These are phyloP conservation scores for Hondaea fermentalgiana DNA, from an alignment of 108 stramenopile species.

Conservation along the genomic window DNA sequence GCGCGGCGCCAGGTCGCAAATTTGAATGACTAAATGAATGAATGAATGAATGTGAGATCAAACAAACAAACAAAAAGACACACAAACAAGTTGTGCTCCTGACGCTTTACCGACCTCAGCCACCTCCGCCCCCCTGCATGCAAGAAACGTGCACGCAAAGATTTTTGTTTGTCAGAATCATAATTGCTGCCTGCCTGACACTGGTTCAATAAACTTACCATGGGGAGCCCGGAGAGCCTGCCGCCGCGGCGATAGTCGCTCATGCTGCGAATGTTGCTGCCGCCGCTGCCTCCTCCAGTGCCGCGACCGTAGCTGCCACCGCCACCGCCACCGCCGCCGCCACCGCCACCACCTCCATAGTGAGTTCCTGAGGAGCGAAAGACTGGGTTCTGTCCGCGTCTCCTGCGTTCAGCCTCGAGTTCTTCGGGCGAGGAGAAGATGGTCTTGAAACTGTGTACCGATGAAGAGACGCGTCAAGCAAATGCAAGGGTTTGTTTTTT, in stretches of 20 bases:
- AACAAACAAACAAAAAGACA: too few relatives aligned
- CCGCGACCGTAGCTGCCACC: too few relatives aligned
- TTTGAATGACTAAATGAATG: too few relatives aligned
- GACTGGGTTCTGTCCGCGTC: not conserved
- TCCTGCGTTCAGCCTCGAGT: not conserved
- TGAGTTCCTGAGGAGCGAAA: not conserved
- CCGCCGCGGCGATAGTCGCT: not conserved
- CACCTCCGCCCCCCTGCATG: not conserved
- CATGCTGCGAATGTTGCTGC: not conserved
- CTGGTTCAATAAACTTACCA: not conserved
- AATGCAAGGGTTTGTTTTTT: not conserved
- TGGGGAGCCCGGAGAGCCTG: not conserved
- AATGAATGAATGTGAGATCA: too few relatives aligned
- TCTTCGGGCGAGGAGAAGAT: not conserved
- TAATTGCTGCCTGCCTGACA: too few relatives aligned
- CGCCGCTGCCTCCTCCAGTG: not conserved
- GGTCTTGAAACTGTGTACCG: not conserved
- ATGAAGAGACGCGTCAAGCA: not conserved
- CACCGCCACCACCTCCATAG: not conserved
- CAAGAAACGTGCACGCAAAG: not conserved
- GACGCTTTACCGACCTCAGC: slow-evolving; percentile 11
- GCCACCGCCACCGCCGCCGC: not conserved
- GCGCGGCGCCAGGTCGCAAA: too few relatives aligned
- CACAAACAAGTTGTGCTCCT: not conserved
- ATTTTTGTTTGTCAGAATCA: not conserved